Base-by-base conservation (phyloP, 371 early-diverging fungal genomes). In the Mucor irregularis region DNA sequence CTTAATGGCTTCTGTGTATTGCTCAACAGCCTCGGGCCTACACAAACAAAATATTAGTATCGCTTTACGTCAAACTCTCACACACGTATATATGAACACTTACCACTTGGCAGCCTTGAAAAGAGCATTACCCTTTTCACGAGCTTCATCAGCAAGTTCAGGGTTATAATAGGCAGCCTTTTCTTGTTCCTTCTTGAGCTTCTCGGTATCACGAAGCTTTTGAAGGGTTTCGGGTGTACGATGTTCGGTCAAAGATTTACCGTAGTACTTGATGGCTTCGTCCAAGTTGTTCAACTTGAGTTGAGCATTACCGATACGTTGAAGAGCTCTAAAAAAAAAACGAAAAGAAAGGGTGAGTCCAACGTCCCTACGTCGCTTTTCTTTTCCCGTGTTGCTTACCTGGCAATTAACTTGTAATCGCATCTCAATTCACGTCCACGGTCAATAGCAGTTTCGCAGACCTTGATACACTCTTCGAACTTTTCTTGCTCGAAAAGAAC, bases 1-100 rank as follows among this genome's bases (percentile, higher is more conserved):
- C 82, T 94, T 93, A 68, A 98, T 95, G 4, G 97, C 91, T 79
- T 98, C 99, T n/a, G 93, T 86, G 78, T 98, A 98, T 69, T 85
- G 80, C 69, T 90, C 89, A 63, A 97, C 87, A n/a, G 99, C 97
- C 44, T 87, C 93, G 10, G 89, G 87, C 73, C 73, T 72, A 14
- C 45, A 22, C 34, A 19, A 24, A 39, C 16, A 29, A 22, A 26
- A 42, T 5, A 5, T 29, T n/a, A 9, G 19, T 37, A 17, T 3
- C 16, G 30, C 25, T 21, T 10, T 16, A n/a, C 9, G 11, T 14
- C n/a, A n/a, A n/a, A n/a, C n/a, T n/a, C n/a, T n/a, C n/a, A n/a
- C n/a, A n/a, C n/a, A n/a, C n/a, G n/a, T n/a, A n/a, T 5, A 33
- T 4, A 39, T 14, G 28, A 8, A 16, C 16, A 49, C 55, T 61